Conservation (phyloP, 192 early-diverging fungal species). For the Endogone sp. region DNA sequence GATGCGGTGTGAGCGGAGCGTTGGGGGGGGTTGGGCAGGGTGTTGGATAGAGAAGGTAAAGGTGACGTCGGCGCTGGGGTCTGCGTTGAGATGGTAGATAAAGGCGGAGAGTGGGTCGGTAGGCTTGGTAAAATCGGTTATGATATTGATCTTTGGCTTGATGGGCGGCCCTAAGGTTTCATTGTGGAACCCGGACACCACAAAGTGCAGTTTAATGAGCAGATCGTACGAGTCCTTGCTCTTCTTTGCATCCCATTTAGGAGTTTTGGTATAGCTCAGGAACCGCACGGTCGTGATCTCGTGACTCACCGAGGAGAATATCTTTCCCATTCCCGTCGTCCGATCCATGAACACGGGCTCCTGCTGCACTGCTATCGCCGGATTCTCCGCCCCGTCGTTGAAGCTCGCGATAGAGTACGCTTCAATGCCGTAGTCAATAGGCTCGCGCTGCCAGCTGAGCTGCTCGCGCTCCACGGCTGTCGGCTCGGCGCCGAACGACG, state of each 20-base stretch:
- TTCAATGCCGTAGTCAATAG: not conserved
- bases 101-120: not conserved
- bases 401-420: not conserved
- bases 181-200: not conserved
- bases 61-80: not conserved
- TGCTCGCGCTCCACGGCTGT: not conserved
- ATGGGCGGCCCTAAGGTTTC: not conserved
- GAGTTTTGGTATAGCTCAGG: not conserved
- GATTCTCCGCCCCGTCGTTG: not conserved
- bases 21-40: not conserved
- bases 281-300: not conserved
- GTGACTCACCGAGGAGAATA: not conserved
- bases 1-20: not conserved
- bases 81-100: not conserved
- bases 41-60: not conserved
- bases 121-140: no score
- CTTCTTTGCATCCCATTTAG: not conserved
- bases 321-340: not conserved
- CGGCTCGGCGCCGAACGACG: not conserved
- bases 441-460: not conserved
- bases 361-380: not conserved
- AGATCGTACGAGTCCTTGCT: not conserved
- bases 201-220: not conserved
- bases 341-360: not conserved
- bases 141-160: not conserved